Evolutionary conservation across 2,329 filamentous ascomycete genomes (phyloP).

Genomic region (Aspergillus vadensis): DNA sequence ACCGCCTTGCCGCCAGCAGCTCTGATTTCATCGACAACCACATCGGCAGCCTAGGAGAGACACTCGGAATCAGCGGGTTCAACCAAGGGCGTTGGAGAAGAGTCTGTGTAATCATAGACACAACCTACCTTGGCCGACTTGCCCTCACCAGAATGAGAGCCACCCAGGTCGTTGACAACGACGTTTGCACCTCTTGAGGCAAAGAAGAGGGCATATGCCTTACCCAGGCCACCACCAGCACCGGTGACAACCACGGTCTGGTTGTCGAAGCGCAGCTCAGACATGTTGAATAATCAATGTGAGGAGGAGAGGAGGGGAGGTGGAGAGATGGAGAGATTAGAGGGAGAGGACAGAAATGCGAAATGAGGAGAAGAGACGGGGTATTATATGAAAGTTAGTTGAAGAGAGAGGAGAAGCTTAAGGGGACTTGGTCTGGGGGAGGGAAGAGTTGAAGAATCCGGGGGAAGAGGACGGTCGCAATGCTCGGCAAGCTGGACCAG

Average conservation of each 20-base stretch:
- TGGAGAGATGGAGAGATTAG: conserved; percentile 15
- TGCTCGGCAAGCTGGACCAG: conserved; percentile 33
- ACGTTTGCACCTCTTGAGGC: conserved; percentile 88
- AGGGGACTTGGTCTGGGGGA: conserved; percentile 27
- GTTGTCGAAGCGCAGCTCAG: conserved; percentile 78
- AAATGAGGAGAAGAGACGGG: conserved; percentile 5
- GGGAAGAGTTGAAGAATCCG: conserved; percentile 21
- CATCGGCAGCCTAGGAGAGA: conserved; percentile 61
- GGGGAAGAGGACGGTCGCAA: conserved; percentile 23
- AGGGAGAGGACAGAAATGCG: conserved; percentile 16
- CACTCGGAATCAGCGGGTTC: not conserved
- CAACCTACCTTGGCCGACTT: conserved; percentile 73
- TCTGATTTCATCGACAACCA: conserved; percentile 59
- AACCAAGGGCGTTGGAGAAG: conserved; percentile 1
- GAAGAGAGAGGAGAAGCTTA: conserved; percentile 9
- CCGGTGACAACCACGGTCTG: conserved; percentile 89
- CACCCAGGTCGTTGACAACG: conserved; percentile 95
- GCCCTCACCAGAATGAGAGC: conserved; percentile 90
- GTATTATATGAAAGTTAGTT: conserved; percentile 8
- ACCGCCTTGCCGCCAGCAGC: conserved; percentile 90
- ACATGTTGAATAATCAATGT: conserved; percentile 49
- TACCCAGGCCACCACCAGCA: conserved; percentile 78
- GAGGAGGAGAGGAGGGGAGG: conserved; percentile 11
- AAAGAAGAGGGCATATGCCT: conserved; percentile 85
- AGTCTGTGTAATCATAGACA: not conserved